Conservation (phyloP, 139 green algal genomes). For the Chlorella sp. region DNA sequence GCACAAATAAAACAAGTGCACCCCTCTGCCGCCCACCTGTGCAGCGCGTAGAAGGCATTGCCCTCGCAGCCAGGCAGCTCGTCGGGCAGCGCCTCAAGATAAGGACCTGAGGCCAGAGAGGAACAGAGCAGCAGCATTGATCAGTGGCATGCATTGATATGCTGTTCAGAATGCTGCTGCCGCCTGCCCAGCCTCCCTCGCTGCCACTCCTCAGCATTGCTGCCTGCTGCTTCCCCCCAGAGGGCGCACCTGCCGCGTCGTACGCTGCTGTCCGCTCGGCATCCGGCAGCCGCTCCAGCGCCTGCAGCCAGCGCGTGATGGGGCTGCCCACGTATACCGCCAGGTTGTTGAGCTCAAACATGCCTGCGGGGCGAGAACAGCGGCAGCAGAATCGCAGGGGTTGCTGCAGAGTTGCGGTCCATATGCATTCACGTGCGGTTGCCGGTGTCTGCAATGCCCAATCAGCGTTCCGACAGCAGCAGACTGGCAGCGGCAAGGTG, state of each 20-base stretch:
- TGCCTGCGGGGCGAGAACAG: slow-evolving; percentile 67
- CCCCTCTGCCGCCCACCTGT: slow-evolving; percentile 42
- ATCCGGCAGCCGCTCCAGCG: background rate
- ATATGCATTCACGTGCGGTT: no score
- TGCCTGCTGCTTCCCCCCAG: slow-evolving; percentile 51
- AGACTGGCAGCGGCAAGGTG: no score
- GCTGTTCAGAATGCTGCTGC: no score
- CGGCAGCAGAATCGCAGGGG: no score
- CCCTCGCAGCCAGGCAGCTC: slow-evolving; percentile 68
- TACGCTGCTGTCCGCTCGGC: background rate
- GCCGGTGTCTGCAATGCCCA: no score
- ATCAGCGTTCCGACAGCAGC: no score
- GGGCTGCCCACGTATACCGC: slow-evolving; percentile 54
- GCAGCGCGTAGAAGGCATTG: slow-evolving; percentile 89
- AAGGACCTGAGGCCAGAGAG: background rate
- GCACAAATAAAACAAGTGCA: no score
- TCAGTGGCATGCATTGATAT: no score
- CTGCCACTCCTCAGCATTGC: slow-evolving; percentile 77
- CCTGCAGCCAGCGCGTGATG: slow-evolving; percentile 27
- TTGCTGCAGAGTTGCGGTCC: no score
- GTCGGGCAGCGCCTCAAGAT: slow-evolving; percentile 36
- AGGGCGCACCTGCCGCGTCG: slow-evolving; percentile 5
- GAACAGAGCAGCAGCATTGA: no score
- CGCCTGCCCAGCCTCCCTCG: slow-evolving; percentile 16
- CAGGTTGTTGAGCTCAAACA: slow-evolving; percentile 99